phyloP scores from a whole-genome alignment of 2,329 filamentous ascomycete species.

The Pseudogymnoascus sp. region DNA sequence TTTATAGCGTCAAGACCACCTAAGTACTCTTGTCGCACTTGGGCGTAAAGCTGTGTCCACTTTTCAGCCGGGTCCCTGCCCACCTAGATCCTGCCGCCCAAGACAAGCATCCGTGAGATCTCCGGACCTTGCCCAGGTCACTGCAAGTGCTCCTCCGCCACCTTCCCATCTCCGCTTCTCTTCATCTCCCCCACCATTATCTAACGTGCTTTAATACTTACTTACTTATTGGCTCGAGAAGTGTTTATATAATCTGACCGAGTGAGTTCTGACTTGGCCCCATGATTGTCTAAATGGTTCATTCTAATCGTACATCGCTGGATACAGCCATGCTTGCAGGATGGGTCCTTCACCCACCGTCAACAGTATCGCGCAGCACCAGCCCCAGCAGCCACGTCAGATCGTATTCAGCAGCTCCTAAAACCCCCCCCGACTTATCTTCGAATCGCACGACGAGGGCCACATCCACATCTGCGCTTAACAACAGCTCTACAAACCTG shows the following conservation, averaged over 20 bases:
- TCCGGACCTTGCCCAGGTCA: background rate
- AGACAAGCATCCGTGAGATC: too few relatives aligned
- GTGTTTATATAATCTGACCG: background rate
- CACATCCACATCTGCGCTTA: background rate
- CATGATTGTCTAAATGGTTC: background rate
- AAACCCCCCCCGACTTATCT: background rate
- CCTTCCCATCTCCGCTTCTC: background rate
- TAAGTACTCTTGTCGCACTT: too few relatives aligned
- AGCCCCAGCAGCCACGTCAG: constrained; percentile 1
- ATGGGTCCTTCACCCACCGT: constrained; percentile 5
- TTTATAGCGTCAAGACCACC: too few relatives aligned
- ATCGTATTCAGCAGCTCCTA: background rate
- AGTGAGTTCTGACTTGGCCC: background rate
- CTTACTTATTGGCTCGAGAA: background rate
- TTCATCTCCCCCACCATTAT: background rate
- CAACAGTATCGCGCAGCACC: constrained; percentile 1
- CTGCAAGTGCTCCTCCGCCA: background rate
- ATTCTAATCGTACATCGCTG: constrained; percentile 3
- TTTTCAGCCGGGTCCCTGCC: too few relatives aligned
- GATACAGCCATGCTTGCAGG: constrained; percentile 7
- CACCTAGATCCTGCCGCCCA: too few relatives aligned
- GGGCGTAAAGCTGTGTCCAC: too few relatives aligned
- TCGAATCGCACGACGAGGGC: background rate
- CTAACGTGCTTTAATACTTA: background rate
- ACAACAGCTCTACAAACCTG: constrained; percentile 1